Evolutionary conservation across 2,329 filamentous ascomycete species (phyloP), one percentile per base, ranked within the genome.

Genomic region (Colletotrichum sp.): DNA sequence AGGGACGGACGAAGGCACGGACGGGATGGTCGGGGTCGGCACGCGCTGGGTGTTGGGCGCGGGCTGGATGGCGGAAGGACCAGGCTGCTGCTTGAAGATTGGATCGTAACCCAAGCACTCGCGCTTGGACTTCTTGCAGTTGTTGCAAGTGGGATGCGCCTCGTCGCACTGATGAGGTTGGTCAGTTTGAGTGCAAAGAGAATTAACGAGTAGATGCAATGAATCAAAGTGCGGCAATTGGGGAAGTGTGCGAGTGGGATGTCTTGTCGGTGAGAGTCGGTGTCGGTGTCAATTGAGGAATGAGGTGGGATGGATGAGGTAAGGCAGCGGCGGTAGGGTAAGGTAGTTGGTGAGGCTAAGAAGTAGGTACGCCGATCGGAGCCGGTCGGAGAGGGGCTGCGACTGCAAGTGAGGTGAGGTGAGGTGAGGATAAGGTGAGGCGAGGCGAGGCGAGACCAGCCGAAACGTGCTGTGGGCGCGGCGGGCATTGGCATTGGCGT

Each of bases 101-200:
- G 95, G 94, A 82, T 97, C 95, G 90, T 97, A 97, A 71, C 95
- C 95, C 65, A 96, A 84, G 82, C 95, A 97, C 81, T 96, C 94
- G 82, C 95, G 94, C 86, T 96, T 97, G 79, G 94, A 96, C 85
- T 97, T 97, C 82, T 94, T 93, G 87, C 95, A 97, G 83, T 97
- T 95, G 86, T 95, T 93, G 89, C 97, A 99, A 76, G 94, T 93
- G 27, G 97, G 97, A 85, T 98, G 96, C 77, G 92, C 93, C 89
- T 99, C 97, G 91, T 98, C 97, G 87, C 97, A 99, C 97, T 98
- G 79, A 75, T 78, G 27, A 27, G 30, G 44, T 76, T 60, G 69
- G 69, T 70, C 44, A 74, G 69, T 70, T 25, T 44, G 57, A 25
- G 22, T 28, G 55, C 22, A 59, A 13, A 59, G 30, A 64, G 9